Base-by-base conservation (phyloP, 2,329 filamentous ascomycete genomes). In the Nigrospora osmanthi region DNA sequence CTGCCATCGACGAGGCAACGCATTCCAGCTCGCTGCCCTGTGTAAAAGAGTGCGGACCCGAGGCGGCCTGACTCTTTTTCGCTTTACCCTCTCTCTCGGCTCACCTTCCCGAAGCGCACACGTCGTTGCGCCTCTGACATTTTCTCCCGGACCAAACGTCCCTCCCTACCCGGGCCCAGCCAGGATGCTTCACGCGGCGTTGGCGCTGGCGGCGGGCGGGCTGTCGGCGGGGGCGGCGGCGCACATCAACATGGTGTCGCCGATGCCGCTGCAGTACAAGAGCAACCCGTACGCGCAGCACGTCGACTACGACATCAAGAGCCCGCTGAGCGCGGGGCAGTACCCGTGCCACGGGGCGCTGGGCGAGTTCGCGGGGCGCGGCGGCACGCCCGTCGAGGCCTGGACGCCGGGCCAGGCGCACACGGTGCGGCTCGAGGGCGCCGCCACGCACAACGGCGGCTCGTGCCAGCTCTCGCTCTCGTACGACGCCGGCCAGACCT, bases 381-480 rank as follows among this genome's bases (percentile, higher is more conserved):
- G 23, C 23, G 74, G 72, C 54, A 72, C 33, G 11, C 33, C 71
- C 31, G 42, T 63, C 10, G 63, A 66, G 39, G 78, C 71, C 19
- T 90, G 84, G 62, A 59, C 66, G 4, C 75, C 81, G 6, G 87
- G 87, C 32, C 63, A 72, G 45, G 64, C 68, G 28, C 81, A 87
- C 64, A 76, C 77, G 52, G 72, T 89, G 64, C 77, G 73, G 47
- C 68, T 90, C 44, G 67, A 65, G 47, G 75, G 74, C 42, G 79
- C 80, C 38, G 64, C 63, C 6, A 16, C 14, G 43, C 85, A 89
- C 66, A 69, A 71, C 34, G 86, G 87, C 35, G 87, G 87, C 35
- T 87, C 81, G 11, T 90, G 87, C 66, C 87, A 93, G 66, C 70
- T 87, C 39, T 79, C 82, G 3, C 70, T 91, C 28, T 87, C 83